Base-by-base conservation (phyloP, 176 grass and related monocot species). In the Lolium perenne region DNA sequence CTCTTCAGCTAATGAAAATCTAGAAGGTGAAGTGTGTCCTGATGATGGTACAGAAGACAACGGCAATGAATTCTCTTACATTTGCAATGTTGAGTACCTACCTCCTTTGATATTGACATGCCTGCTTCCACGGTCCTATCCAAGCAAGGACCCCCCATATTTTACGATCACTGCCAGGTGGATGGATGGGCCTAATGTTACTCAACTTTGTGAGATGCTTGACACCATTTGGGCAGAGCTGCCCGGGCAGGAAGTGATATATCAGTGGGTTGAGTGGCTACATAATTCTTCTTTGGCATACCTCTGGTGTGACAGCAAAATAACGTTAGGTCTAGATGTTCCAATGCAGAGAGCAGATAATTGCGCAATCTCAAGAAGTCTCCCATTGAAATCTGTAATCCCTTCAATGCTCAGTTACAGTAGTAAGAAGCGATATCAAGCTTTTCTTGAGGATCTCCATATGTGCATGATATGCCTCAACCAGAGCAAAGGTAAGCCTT, bases 231-330 rank as follows among this genome's bases (percentile, higher is more conserved):
- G 86, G 85, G 71, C 63, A 77, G 91, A 86, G 51, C 45, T 90
- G 50, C 79, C 60, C 18, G 67, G 79, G n/a, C 91, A 88, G 60
- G 91, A 93, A 82, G 60, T 90, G n/a, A 65, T 86, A 38, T 90
- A 93, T 76, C 88, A 77, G 15, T 93, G 91, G 85, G 85, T 90
- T 61, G 88, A 90, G 38, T 93, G 88, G 88, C 21, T 93, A n/a
- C 59, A 81, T 35, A 85, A 76, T 78, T 90, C 67, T 64, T 93
- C 78, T 50, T 76, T 49, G 5, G 76, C 85, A 47, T 85, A 83
- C 86, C 78, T 90, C 80, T 89, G 78, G 53, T 80, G 83, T 75
- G 83, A 89, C 83, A 10, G 56, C 4, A 85, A 46, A 76, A 74
- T 89, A 51, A 80, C 57, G 26, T 38, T 92, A 50, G 83, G 67